Base-by-base conservation (phyloP, 225 moss, liverwort and hornwort species). In the Physcomitrellopsis africana region DNA sequence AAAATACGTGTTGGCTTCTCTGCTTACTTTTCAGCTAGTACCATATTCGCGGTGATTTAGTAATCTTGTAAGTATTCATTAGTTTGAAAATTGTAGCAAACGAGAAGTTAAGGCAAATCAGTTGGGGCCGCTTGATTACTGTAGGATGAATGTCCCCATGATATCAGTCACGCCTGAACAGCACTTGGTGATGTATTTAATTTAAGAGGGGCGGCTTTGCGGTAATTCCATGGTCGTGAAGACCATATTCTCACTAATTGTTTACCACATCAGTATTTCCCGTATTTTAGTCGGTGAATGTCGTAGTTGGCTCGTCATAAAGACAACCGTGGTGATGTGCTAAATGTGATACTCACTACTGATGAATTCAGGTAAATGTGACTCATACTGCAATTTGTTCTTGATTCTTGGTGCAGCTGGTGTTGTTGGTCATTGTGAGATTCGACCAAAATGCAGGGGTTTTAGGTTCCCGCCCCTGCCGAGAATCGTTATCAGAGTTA, bases 11-110 rank as follows among this genome's bases (percentile, higher is more conserved):
- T 81, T 76, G 84, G 73, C 73, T 74, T 74, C 76, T 81, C 77
- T 81, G 81, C 76, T 67, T 81, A 81, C 77, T 51, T 68, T 60
- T 75, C 51, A 69, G 65, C 46, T 65, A 77, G 79, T 57, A 71
- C 71, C 58, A 63, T 63, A 70, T 37, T 7, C 58, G 77, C 70
- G 76, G 66, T 79, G 61, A 66, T 70, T 67, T 80, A 48, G 61
- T 74, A 44, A 70, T 69, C 69, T 81, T 87, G 87, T 87, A 87
- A 83, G 86, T 83, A 86, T 71, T 70, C 73, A 63, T 59, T 64
- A 74, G 76, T 69, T 70, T 67, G 57, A 77, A 76, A 75, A 77
- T 76, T 87, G 87, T 84, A 84, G 87, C 66, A 81, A 77, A 87
- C 84, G 79, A 63, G 55, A 74, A 63, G 79, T 65, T 65, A 10